phyloP scores from a whole-genome alignment of 2,329 filamentous ascomycete genomes.

The Blastomyces percursus region DNA sequence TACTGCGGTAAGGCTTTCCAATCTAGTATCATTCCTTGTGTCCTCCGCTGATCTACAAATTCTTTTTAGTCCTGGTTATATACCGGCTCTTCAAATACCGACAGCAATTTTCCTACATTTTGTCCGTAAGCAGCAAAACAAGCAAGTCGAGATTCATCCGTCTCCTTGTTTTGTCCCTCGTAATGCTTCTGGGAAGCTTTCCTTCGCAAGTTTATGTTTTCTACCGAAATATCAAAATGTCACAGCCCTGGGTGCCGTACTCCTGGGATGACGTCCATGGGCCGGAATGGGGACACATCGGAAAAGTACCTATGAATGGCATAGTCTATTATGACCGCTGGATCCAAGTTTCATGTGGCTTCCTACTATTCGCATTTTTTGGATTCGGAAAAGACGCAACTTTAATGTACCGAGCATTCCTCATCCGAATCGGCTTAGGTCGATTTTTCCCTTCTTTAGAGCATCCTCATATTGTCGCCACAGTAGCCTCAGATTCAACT shows the following conservation, averaged over 20 bases:
- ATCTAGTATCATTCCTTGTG: neutral
- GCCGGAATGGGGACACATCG: conserved; percentile 39
- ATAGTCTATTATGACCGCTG: conserved; percentile 45
- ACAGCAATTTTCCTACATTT: conserved; percentile 45
- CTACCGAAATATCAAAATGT: conserved; percentile 30
- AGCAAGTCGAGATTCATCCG: conserved; percentile 52
- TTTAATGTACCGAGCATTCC: conserved; percentile 41
- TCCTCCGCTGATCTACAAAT: conserved; percentile 11
- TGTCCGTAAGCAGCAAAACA: conserved; percentile 42
- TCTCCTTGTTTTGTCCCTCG: conserved; percentile 38
- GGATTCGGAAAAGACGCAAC: conserved; percentile 52
- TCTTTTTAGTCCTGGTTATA: conserved; percentile 44
- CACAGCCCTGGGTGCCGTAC: conserved; percentile 34
- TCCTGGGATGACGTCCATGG: conserved; percentile 46
- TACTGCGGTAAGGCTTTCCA: conserved; percentile 44
- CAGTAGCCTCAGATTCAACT: conserved; percentile 8
- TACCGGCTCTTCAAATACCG: conserved; percentile 52
- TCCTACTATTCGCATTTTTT: conserved; percentile 52
- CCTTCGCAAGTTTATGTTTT: conserved; percentile 45
- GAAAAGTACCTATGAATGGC: conserved; percentile 38
- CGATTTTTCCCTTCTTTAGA: conserved; percentile 21
- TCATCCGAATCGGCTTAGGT: conserved; percentile 34
- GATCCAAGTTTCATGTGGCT: conserved; percentile 44
- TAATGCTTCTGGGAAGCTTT: conserved; percentile 46
- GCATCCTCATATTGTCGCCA: conserved; percentile 14